These are phyloP conservation scores for Beauveria sp. DNA, from an alignment of 2,329 filamentous ascomycete genomes.

Conservation along the genomic window DNA sequence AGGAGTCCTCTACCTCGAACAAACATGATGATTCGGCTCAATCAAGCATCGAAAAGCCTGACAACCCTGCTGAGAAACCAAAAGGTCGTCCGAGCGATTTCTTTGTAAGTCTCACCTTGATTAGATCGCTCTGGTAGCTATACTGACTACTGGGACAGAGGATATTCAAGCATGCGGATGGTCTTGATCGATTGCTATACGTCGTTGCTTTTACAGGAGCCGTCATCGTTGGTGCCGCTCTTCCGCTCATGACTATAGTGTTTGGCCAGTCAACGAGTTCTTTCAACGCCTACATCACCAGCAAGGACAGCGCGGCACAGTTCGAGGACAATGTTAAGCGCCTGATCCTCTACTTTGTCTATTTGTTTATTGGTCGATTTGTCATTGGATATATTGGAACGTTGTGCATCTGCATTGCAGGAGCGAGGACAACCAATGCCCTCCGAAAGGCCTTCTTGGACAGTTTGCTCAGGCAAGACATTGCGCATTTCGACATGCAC, in stretches of 20 bases:
- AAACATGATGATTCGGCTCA: neutral
- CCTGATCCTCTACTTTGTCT: conserved; percentile 8
- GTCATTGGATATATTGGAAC: conserved; percentile 1
- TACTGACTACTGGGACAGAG: neutral
- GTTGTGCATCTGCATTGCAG: conserved; percentile 2
- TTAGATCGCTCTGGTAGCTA: neutral
- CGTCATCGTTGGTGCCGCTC: neutral
- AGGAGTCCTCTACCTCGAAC: neutral
- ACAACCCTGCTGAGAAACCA: neutral
- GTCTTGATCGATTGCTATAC: neutral
- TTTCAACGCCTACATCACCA: neutral
- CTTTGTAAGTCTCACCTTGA: neutral
- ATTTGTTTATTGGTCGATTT: conserved; percentile 6
- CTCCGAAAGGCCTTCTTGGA: conserved; percentile 4
- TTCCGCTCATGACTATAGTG: conserved; percentile 8
- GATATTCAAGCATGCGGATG: neutral
- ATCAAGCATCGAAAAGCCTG: neutral
- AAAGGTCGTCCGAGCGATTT: neutral
- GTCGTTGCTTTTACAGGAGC: neutral
- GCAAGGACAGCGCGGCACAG: neutral
- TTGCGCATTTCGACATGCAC: conserved; percentile 1
- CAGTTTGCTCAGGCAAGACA: conserved; percentile 1
- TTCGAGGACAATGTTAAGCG: neutral
- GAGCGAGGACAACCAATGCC: neutral
- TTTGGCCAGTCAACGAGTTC: neutral